Evolutionary conservation across 106 monocot species (phyloP), one percentile per base, ranked within the genome.

Genomic region (Apostasia ramifera): DNA sequence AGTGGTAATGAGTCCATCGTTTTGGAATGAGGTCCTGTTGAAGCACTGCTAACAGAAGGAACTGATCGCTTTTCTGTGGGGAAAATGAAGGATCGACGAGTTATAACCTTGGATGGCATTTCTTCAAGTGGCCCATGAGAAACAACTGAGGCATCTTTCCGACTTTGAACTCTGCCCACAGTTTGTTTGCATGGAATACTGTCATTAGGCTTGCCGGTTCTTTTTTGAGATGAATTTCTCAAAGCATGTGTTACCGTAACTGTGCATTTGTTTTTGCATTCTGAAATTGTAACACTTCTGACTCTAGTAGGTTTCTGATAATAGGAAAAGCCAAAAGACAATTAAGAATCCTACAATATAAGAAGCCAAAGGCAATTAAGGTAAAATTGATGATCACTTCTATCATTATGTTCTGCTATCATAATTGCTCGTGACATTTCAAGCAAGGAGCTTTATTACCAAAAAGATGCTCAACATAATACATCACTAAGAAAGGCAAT

Each of bases 71-170:
- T 88, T 61, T 72, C 79, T 41, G 77, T 75, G 48, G 74, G 59
- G 77, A 82, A 72, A 71, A 84, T 74, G 70, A 82, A 81, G 4
- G 82, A 82, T 2, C 63, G 66, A 1, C 84, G 74, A 68, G 67
- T 71, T 0, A 82, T 79, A 70, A 81, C 43, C 68, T 56, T 83
- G 13, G 74, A 49, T n/a, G 15, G 76, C 7, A 67, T 61, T 68
- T 76, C 73, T 61, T 48, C 71, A 39, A 55, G 67, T 46, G 71
- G n/a, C 67, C 46, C 59, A 51, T 67, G 56, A 11, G 76, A 72
- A 71, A 55, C 4, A 61, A 51, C 61, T 47, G 73, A 71, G 10
- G 70, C 39, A 71, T 78, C 54, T 67, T 69, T 83, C 7, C 71
- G 48, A 52, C 69, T 83, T 74, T 66, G 37, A 2, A 78, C 39